phyloP scores from a whole-genome alignment of 1,284 basidiomycete species.

The Moniliophthora roreri region DNA sequence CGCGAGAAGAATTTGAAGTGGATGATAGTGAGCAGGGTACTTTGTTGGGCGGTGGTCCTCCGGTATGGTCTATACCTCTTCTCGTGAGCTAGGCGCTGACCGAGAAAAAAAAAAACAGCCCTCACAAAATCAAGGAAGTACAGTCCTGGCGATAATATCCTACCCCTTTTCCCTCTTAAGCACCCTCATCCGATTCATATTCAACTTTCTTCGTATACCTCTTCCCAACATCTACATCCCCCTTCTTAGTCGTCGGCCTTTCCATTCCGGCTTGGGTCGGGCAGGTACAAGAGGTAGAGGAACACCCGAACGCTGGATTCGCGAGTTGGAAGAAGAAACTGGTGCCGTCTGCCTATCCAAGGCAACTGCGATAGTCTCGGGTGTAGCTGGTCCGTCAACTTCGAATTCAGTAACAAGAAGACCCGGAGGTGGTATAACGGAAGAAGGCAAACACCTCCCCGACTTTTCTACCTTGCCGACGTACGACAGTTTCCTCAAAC shows the following conservation, averaged over 20 bases:
- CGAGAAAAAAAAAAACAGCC: too few species aligned
- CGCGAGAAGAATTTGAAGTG: constrained; percentile 43
- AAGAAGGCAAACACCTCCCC: constrained; percentile 57
- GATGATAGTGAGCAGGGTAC: constrained; percentile 51
- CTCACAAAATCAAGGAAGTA: too few species aligned
- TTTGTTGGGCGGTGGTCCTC: constrained; percentile 10
- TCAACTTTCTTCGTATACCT: constrained; percentile 52
- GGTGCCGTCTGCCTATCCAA: constrained; percentile 62
- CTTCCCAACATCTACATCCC: constrained; percentile 11
- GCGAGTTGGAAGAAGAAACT: constrained; percentile 77
- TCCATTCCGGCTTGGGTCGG: constrained; percentile 33
- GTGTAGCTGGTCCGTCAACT: constrained; percentile 40
- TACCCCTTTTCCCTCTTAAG: constrained; percentile 50
- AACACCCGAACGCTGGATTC: constrained; percentile 71
- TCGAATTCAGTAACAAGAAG: constrained; percentile 28
- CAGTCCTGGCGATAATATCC: constrained; percentile 29
- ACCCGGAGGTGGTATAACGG: constrained; percentile 24
- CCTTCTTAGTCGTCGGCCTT: constrained; percentile 33
- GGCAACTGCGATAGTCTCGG: constrained; percentile 25
- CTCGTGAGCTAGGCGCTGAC: too few species aligned
- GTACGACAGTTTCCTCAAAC: constrained; percentile 81
- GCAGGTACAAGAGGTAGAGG: constrained; percentile 36
- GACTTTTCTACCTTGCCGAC: constrained; percentile 73
- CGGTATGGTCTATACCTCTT: too few species aligned
- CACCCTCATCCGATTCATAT: constrained; percentile 52